Base-by-base conservation (phyloP, 805 yeast genomes). In the Pichia cabralensis region DNA sequence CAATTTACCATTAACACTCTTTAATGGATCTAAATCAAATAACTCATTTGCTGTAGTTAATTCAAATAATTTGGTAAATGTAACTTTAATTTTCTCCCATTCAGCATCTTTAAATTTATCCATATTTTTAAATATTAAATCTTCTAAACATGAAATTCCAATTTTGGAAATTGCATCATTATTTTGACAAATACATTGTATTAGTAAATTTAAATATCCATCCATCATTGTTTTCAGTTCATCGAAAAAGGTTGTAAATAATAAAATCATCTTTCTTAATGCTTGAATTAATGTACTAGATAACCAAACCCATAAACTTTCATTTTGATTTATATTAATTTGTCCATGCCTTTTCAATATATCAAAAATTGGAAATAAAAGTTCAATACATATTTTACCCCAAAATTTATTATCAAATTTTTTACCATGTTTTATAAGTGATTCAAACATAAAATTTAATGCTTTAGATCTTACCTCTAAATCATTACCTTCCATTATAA, bases 271-370 rank as follows among this genome's bases (percentile, higher is more conserved):
- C 49, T 83, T 83, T 55, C 94, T 75, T 52, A 94, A 64, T 0
- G 97, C 97, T 58, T 92, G 98, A 43, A 94, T 86, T 57, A 92
- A 69, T 1, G 99, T 92, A 0, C 98, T 88, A 0, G 96, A 85
- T 31, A 92, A 62, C 99, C 99, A 92, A 11, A 94, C 94, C 31
- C 95, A 83, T 46, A 85, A 58, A 41, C 82, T 94, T 55, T 89
- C 98, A 29, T 40, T 38, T 46, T 78, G 82, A 43, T 71, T 74
- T 39, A 74, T 74, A 40, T 71, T 71, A 38, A 79, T 69, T 44
- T 76, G 80, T 77, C 92, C 82, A 49, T 77, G 80, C 27, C 72
- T 71, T 34, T 80, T 74, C 45, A 92, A 65, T 6, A 85, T 81
- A 14, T 76, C 75, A 58, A 92, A 92, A 13, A 92, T 85, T 3